A percentile compares a stretch with the other conserved stretches of the same genome.
Evolutionary conservation across 129 eudicot genomes (phyloP).

Genomic region (Heracleum sosnowskyi): DNA sequence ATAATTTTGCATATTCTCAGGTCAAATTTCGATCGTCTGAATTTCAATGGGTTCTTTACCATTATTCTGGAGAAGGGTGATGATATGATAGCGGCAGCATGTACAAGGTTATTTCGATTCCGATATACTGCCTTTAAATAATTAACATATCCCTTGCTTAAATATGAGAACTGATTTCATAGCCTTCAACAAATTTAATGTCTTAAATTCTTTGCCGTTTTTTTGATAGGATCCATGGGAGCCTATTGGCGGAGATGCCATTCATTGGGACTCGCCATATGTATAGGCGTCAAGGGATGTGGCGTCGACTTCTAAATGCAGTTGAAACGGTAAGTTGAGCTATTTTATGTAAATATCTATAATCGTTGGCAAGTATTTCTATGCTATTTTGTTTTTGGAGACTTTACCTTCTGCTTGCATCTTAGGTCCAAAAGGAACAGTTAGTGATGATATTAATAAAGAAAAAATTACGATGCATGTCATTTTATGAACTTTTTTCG

Average conservation of each 20-base stretch:
- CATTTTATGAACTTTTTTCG: background rate
- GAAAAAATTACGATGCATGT: background rate
- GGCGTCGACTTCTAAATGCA: constrained; percentile 76
- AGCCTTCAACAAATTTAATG: background rate
- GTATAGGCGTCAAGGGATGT: constrained; percentile 95
- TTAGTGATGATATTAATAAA: background rate
- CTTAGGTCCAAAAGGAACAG: background rate
- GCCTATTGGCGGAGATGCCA: constrained; percentile 92
- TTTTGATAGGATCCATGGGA: constrained; percentile 61
- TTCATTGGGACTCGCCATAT: constrained; percentile 83
- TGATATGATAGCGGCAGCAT: constrained; percentile 65
- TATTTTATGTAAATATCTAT: background rate
- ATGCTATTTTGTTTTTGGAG: background rate
- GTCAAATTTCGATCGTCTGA: constrained; percentile 73
- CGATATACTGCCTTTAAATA: background rate
- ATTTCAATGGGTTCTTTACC: constrained; percentile 61
- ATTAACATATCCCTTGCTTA: background rate
- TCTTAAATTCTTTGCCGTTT: background rate
- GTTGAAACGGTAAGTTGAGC: constrained; percentile 56
- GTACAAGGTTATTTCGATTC: constrained; percentile 53
- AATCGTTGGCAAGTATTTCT: background rate
- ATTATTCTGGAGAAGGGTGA: constrained; percentile 72
- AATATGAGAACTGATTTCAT: background rate
- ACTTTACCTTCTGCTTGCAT: background rate
- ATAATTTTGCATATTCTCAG: constrained; percentile 29